Evolutionary conservation across 768 basidiomycete genomes (phyloP).

Genomic region (Lepiota subincarnata): DNA sequence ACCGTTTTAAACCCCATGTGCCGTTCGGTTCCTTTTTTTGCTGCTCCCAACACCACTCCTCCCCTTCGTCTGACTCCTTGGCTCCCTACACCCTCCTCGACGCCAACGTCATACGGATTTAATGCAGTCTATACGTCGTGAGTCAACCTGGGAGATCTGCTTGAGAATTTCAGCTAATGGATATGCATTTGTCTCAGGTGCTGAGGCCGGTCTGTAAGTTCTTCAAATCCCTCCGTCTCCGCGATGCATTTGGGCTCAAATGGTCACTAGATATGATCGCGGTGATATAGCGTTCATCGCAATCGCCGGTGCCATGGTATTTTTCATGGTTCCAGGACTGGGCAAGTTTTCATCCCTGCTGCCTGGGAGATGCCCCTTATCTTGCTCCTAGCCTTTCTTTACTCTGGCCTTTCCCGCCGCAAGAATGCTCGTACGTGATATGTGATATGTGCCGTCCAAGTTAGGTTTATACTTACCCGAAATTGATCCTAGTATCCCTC

Average conservation of each 20-base stretch:
- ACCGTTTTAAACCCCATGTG: conserved; percentile 2
- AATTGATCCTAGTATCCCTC: conserved; percentile 46
- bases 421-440: conserved; percentile 50
- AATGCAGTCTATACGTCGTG: background rate
- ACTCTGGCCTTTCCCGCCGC: conserved; percentile 67
- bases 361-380: conserved; percentile 1
- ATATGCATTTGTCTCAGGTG: background rate
- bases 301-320: conserved; percentile 63
- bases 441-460: background rate
- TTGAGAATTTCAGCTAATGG: background rate
- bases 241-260: background rate
- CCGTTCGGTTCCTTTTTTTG: background rate
- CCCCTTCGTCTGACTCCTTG: background rate
- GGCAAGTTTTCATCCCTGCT: conserved; percentile 31
- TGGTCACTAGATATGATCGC: conserved; percentile 50
- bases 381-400: conserved; percentile 55
- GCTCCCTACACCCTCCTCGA: background rate
- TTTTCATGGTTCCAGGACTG: conserved; percentile 75
- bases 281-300: conserved; percentile 74
- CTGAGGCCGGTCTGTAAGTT: conserved; percentile 9
- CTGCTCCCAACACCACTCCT: background rate
- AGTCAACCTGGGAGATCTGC: background rate
- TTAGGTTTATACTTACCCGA: background rate
- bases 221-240: background rate
- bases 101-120: no score